Evolutionary conservation across 2,329 filamentous ascomycete species (phyloP), one percentile per base, ranked within the genome.

Genomic region (Cercospora janseana): DNA sequence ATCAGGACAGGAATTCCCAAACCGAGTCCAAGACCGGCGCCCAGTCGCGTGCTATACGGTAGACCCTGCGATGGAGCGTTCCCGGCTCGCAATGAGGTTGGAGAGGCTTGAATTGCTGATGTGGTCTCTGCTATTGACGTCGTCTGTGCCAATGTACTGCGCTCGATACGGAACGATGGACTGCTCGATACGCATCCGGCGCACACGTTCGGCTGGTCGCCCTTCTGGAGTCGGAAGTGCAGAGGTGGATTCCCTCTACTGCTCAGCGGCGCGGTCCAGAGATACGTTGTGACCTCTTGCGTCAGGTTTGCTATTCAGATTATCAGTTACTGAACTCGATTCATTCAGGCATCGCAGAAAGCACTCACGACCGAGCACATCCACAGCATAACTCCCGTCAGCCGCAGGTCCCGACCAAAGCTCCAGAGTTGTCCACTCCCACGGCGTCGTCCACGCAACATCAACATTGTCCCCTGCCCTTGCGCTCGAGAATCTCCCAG

Each of bases 391-490:
- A n/a, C 49, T 42, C 10, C 55, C 55, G 52, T 50, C 48, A 9
- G 15, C 40, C 8, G n/a, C 20, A 15, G 55, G 49, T 2, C 55
- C 55, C 27, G 45, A 45, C 28, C 48, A 50, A 4, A 58, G 32
- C 23, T 54, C 47, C 34, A 58, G 34, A 21, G 40, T 55, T 6
- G 55, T 58, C 16, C 46, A 49, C 4, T 50, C 28, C 18, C 41
- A 55, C 10, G 55, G 55, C 27, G 52, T 54, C 34, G 32, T 54
- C 55, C 55, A 58, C 16, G 40, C 44, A 9, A 58, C 50, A 31
- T 47, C 48, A 16, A 58, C 44, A 13, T 35, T 40, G 28, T 53
- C 35, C 15, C 45, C 23, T 23, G 12, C 12, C 10, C 21, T n/a
- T 4, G 15, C 12, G 9, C 24, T 23, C 29, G n/a, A 20, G 23